Percentiles rank a stretch among this genome's conserved stretches.
These are phyloP conservation scores for Sphaceloma murrayae DNA, from an alignment of 2,329 filamentous ascomycete species.

Conservation along the genomic window DNA sequence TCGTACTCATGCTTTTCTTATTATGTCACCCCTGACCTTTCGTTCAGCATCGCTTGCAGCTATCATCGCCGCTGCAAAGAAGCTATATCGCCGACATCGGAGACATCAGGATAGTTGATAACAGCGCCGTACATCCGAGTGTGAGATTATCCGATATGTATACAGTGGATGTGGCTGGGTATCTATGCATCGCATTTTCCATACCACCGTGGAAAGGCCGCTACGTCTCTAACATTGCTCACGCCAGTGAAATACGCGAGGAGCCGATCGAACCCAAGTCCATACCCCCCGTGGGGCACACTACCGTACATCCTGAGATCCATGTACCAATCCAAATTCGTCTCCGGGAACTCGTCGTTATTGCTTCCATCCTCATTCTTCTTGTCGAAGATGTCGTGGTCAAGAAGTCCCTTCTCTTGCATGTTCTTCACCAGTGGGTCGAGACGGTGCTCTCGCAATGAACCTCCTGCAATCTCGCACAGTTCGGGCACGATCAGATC, in stretches of 20 bases:
- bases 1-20: too few species aligned
- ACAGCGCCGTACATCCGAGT: too few species aligned
- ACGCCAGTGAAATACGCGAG: conserved; percentile 75
- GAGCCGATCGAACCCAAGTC: conserved; percentile 79
- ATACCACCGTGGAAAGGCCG: conserved; percentile 71
- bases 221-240: conserved; percentile 72
- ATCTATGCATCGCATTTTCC: conserved; percentile 43
- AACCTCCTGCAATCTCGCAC: conserved; percentile 80
- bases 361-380: conserved; percentile 3
- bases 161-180: too few species aligned
- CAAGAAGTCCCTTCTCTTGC: conserved; percentile 53
- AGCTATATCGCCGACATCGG: conserved; percentile 1
- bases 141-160: too few species aligned
- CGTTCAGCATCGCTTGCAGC: too few species aligned
- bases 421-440: conserved; percentile 59
- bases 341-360: conserved; percentile 14
- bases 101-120: too few species aligned
- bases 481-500: conserved; percentile 79
- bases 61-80: not conserved
- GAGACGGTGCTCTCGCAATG: conserved; percentile 75
- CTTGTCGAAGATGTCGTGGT: conserved; percentile 15
- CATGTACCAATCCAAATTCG: conserved; percentile 67
- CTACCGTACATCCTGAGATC: conserved; percentile 86
- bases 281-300: conserved; percentile 84
- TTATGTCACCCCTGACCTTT: not conserved